Evolutionary conservation across 2,329 filamentous ascomycete species (phyloP).

Genomic region (Teratosphaeriaceae sp.): DNA sequence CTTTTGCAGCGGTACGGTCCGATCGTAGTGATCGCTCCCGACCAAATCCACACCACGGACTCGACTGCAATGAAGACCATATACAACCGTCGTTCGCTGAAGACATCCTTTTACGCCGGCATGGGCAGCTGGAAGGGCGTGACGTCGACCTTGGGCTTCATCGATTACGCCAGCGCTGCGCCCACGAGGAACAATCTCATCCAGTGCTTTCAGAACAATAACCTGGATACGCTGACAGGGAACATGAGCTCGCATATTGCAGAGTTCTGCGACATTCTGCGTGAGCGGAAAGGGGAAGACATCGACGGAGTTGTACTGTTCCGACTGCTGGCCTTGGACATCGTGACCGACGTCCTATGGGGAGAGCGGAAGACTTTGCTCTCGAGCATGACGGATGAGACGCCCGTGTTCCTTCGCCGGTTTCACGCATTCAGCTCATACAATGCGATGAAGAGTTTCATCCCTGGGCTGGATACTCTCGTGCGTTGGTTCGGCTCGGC

Average conservation of each 20-base stretch:
- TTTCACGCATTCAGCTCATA: conserved; percentile 14
- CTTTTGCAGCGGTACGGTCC: conserved; percentile 11
- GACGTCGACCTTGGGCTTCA: conserved; percentile 11
- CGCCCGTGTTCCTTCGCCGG: conserved; percentile 10
- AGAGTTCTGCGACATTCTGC: conserved; percentile 10
- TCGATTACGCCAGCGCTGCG: conserved; percentile 10
- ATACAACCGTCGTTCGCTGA: conserved; percentile 10
- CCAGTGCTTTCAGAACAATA: conserved; percentile 13
- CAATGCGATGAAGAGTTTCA: conserved; percentile 14
- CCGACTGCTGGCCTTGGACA: conserved; percentile 13
- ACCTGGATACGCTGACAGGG: conserved; percentile 12
- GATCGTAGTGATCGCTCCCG: conserved; percentile 15
- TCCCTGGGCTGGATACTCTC: conserved; percentile 9
- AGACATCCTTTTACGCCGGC: conserved; percentile 13
- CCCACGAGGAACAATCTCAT: conserved; percentile 15
- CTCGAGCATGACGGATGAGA: background rate
- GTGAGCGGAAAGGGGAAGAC: conserved; percentile 6
- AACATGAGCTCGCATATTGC: conserved; percentile 10
- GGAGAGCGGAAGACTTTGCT: conserved; percentile 11
- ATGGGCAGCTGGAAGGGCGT: conserved; percentile 17
- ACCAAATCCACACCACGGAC: conserved; percentile 15
- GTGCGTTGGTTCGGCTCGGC: conserved; percentile 5
- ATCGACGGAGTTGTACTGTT: conserved; percentile 13
- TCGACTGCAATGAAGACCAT: conserved; percentile 13
- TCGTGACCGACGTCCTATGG: conserved; percentile 15